These are phyloP conservation scores for Cercospora nicotianae DNA, from an alignment of 2,329 filamentous ascomycete species.

Conservation along the genomic window DNA sequence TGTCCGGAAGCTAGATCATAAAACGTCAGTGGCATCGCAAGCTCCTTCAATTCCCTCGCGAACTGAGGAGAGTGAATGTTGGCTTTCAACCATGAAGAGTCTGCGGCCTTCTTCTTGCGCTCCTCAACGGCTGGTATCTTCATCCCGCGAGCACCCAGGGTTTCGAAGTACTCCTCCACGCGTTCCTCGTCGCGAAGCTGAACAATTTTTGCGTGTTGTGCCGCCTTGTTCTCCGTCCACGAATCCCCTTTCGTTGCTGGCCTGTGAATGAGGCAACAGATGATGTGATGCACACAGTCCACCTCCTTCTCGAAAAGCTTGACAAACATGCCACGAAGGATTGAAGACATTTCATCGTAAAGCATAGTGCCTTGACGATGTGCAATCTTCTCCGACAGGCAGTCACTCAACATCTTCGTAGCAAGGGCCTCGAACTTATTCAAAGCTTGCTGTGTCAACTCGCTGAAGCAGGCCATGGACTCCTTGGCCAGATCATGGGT, in stretches of 20 bases:
- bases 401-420: slow-evolving; percentile 16
- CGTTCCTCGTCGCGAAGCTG: too few relatives aligned
- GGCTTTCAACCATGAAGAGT: slow-evolving; percentile 30
- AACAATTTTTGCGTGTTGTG: too few relatives aligned
- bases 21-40: slow-evolving; percentile 66
- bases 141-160: slow-evolving; percentile 21
- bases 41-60: slow-evolving; percentile 59
- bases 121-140: slow-evolving; percentile 33
- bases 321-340: slow-evolving; percentile 35
- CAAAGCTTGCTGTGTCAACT: slow-evolving; percentile 35
- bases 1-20: slow-evolving; percentile 66
- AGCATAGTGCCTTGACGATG: slow-evolving; percentile 38
- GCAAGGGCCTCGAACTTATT: slow-evolving; percentile 33
- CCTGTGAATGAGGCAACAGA: slow-evolving; percentile 9
- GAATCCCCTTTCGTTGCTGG: too few relatives aligned
- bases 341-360: slow-evolving; percentile 27
- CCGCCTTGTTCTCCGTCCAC: too few relatives aligned
- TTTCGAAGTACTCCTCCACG: slow-evolving; percentile 34
- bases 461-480: slow-evolving; percentile 37
- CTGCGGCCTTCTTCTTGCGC: slow-evolving; percentile 34
- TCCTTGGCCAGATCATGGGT: slow-evolving; percentile 32
- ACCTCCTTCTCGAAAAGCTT: slow-evolving; percentile 34
- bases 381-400: slow-evolving; percentile 33
- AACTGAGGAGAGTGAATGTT: slow-evolving; percentile 60
- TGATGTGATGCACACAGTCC: slow-evolving; percentile 28